These are phyloP conservation scores for Tricharina praecox DNA, from an alignment of 495 filamentous ascomycete species.

Conservation along the genomic window DNA sequence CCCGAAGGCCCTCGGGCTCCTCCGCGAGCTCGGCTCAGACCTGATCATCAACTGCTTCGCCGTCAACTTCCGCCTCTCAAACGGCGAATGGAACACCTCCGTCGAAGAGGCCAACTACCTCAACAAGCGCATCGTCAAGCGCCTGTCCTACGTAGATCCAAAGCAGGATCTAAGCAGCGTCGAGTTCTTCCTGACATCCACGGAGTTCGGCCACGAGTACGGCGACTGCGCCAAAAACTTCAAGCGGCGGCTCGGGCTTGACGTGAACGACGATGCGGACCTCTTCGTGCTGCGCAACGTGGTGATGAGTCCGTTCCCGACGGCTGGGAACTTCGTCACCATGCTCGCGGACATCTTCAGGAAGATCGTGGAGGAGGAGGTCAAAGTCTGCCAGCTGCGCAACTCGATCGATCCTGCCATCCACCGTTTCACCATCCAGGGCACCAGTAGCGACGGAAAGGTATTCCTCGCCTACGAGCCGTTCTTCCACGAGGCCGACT, in stretches of 20 bases:
- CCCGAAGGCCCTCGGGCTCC: conserved; percentile 25
- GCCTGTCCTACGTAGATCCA: conserved; percentile 28
- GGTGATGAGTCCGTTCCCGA: conserved; percentile 31
- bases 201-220: conserved; percentile 30
- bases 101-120: conserved; percentile 38
- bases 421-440: conserved; percentile 29
- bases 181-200: conserved; percentile 33
- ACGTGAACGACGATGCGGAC: conserved; percentile 20
- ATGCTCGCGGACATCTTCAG: conserved; percentile 22
- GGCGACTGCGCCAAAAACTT: conserved; percentile 29
- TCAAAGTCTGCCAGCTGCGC: conserved; percentile 10
- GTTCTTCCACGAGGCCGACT: conserved; percentile 28
- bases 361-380: conserved; percentile 26
- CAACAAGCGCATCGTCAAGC: conserved; percentile 30
- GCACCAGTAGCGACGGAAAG: conserved; percentile 19
- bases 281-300: conserved; percentile 29
- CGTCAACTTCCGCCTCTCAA: conserved; percentile 29
- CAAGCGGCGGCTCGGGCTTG: conserved; percentile 29
- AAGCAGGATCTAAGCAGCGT: conserved; percentile 29
- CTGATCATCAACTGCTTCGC: conserved; percentile 36
- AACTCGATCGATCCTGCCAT: conserved; percentile 20
- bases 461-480: conserved; percentile 27
- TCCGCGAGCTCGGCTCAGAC: conserved; percentile 32
- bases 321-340: conserved; percentile 27
- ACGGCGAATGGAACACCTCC: conserved; percentile 30